Conservation (phyloP, 768 basidiomycete species). For the Sporobolomyces pararoseus region DNA sequence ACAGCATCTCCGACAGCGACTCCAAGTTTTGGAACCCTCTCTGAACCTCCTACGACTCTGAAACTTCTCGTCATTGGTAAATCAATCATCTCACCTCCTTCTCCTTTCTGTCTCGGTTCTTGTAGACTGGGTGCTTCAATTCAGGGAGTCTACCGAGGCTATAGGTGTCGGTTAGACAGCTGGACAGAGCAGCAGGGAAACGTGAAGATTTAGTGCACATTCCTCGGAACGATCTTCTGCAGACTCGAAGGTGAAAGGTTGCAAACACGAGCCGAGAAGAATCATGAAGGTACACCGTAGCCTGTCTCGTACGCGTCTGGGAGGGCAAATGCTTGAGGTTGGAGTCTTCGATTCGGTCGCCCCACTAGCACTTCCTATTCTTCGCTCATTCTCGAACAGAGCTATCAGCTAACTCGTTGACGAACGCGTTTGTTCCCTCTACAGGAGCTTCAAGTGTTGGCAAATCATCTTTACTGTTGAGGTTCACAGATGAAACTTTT, state of each 20-base stretch:
- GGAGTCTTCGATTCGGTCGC: no score
- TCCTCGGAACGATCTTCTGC: neutral
- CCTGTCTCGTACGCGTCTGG: no score
- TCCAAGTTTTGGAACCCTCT: slow-evolving; percentile 17
- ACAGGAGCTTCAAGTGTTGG: slow-evolving; percentile 60
- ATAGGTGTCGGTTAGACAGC: neutral
- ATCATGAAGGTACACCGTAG: no score
- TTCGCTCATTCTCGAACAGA: no score
- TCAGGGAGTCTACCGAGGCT: no score
- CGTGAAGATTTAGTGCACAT: neutral
- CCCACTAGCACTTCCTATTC: no score
- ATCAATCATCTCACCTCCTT: neutral
- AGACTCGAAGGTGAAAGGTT: no score
- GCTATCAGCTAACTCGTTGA: neutral
- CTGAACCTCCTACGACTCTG: slow-evolving; percentile 55
- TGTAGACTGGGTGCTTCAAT: no score
- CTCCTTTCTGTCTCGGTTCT: neutral
- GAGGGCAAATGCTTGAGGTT: no score
- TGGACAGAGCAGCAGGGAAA: no score
- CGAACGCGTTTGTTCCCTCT: neutral
- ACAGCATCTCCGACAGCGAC: slow-evolving; percentile 11
- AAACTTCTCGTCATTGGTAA: slow-evolving; percentile 69
- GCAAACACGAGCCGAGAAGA: no score
- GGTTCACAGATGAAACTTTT: slow-evolving; percentile 98
- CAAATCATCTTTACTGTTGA: slow-evolving; percentile 79